A percentile compares a stretch with the other conserved stretches of the same genome.
Evolutionary conservation across 176 grass and related monocot species (phyloP).

Genomic region (Triticum turgidum): DNA sequence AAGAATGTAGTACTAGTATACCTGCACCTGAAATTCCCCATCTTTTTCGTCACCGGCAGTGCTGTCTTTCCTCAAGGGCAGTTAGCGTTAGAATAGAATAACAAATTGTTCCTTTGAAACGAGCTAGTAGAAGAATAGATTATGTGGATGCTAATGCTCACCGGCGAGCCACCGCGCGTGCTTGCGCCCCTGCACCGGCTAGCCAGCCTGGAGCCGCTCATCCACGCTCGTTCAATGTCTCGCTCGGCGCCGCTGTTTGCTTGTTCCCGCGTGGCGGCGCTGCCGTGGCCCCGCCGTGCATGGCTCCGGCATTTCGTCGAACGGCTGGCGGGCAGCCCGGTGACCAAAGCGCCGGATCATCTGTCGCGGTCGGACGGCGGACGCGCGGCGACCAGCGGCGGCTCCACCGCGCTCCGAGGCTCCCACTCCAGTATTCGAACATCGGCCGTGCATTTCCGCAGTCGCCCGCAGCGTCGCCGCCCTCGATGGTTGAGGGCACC

Average conservation of each 20-base stretch:
- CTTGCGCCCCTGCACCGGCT: not conserved
- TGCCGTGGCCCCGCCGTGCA: not conserved
- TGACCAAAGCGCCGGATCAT: not conserved
- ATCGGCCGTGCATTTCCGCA: too few species aligned
- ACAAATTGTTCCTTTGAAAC: not conserved
- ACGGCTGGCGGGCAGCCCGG: not conserved
- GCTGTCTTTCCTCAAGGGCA: not conserved
- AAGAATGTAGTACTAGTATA: not conserved
- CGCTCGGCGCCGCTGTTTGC: not conserved
- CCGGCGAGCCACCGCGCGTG: not conserved
- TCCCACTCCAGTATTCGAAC: too few species aligned
- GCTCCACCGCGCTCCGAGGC: too few species aligned
- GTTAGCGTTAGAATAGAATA: not conserved
- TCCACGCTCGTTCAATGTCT: not conserved
- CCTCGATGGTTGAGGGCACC: too few species aligned
- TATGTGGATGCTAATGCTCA: not conserved
- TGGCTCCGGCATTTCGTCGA: conserved; percentile 19
- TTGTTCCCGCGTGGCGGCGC: not conserved
- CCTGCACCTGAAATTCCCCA: conserved; percentile 13
- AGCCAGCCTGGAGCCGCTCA: not conserved
- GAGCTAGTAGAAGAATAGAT: not conserved
- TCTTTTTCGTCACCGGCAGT: not conserved
- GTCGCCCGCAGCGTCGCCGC: too few species aligned
- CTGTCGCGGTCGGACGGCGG: not conserved
- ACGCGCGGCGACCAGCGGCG: not conserved